Conservation (phyloP, 2,329 filamentous ascomycete species). For the Cryoendolithus antarcticus region DNA sequence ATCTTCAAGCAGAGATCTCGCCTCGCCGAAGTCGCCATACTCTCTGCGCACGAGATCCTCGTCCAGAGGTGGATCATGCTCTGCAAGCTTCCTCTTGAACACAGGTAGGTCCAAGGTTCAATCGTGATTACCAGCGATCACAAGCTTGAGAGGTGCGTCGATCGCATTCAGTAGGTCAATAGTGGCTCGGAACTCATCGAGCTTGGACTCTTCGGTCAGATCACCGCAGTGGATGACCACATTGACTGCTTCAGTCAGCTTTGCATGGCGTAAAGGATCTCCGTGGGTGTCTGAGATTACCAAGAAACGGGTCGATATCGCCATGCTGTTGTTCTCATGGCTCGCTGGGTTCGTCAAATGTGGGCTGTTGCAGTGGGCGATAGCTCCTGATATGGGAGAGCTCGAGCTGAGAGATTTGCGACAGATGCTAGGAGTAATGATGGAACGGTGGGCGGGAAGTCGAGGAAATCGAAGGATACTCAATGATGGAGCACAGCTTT, state of each 20-base stretch:
- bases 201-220: slow-evolving; percentile 22
- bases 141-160: slow-evolving; percentile 24
- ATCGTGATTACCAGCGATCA: slow-evolving; percentile 29
- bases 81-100: slow-evolving; percentile 26
- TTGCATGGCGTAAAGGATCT: slow-evolving; percentile 6
- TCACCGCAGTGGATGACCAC: slow-evolving; percentile 31
- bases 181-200: slow-evolving; percentile 18
- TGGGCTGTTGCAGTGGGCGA: too few species aligned
- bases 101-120: slow-evolving; percentile 16
- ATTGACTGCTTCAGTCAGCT: slow-evolving; percentile 12
- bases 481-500: too few species aligned
- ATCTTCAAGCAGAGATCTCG: slow-evolving; percentile 13
- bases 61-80: slow-evolving; percentile 18
- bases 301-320: slow-evolving; percentile 9
- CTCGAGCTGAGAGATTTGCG: too few species aligned
- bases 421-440: too few species aligned
- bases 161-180: slow-evolving; percentile 17
- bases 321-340: too few species aligned
- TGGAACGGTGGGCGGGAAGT: too few species aligned
- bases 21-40: slow-evolving; percentile 29
- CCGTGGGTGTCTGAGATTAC: slow-evolving; percentile 18
- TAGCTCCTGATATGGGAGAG: too few species aligned
- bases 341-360: too few species aligned
- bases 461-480: too few species aligned
- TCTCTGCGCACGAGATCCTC: slow-evolving; percentile 18